Evolutionary conservation across 805 yeast species (phyloP).

Genomic region (Starmera pachycereana): DNA sequence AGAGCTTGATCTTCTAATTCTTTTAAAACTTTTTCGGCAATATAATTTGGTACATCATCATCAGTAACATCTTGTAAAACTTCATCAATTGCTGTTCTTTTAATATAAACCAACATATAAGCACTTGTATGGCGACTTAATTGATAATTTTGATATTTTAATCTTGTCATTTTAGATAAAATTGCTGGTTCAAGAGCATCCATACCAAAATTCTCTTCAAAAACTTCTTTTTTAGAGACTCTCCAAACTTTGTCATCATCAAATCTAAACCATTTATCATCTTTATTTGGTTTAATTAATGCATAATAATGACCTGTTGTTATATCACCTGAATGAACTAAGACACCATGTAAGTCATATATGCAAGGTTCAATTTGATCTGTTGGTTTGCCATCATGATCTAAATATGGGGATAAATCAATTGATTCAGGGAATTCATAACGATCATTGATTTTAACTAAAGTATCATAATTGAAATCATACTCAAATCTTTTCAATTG

Average conservation of each 20-base stretch:
- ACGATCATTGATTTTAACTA: conserved; percentile 86
- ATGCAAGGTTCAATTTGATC: conserved; percentile 48
- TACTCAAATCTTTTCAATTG: conserved; percentile 93
- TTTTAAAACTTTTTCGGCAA: conserved; percentile 50
- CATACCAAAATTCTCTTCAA: conserved; percentile 88
- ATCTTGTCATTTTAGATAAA: conserved; percentile 38
- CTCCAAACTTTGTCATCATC: conserved; percentile 94
- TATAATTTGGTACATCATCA: conserved; percentile 54
- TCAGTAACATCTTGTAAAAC: conserved; percentile 50
- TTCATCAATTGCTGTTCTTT: conserved; percentile 46
- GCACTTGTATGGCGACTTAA: conserved; percentile 86
- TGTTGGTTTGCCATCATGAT: conserved; percentile 29
- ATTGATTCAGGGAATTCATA: conserved; percentile 81
- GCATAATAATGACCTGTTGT: conserved; percentile 97
- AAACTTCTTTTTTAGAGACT: conserved; percentile 76
- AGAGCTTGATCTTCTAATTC: conserved; percentile 51
- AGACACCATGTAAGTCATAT: conserved; percentile 83
- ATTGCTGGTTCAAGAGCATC: conserved; percentile 42
- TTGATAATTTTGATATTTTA: conserved; percentile 52
- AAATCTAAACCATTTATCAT: conserved; percentile 76
- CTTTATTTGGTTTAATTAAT: conserved; percentile 68
- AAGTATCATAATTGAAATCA: conserved; percentile 78
- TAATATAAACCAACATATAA: conserved; percentile 89
- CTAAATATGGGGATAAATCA: conserved; percentile 72
- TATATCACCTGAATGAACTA: conserved; percentile 93